These are phyloP conservation scores for Yamadazyma atmosphaerica DNA, from an alignment of 1,139 yeast genomes.

Conservation along the genomic window DNA sequence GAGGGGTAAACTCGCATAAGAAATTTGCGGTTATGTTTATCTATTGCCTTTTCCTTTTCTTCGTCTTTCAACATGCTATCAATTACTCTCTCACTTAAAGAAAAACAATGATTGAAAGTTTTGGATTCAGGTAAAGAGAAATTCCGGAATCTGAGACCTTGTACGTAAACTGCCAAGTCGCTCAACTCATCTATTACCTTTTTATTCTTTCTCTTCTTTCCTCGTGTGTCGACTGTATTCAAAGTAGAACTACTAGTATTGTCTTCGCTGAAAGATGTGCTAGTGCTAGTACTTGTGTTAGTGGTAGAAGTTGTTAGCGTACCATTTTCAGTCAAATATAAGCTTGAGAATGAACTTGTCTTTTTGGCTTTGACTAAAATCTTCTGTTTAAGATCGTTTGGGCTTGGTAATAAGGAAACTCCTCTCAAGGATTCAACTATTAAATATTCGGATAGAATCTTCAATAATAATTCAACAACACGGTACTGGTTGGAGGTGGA, in stretches of 20 bases:
- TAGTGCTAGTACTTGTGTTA: slow-evolving; percentile 32
- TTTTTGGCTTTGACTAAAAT: slow-evolving; percentile 78
- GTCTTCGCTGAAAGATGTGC: slow-evolving; percentile 54
- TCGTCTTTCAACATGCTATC: slow-evolving; percentile 64
- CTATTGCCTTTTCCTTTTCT: slow-evolving; percentile 50
- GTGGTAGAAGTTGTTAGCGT: slow-evolving; percentile 18
- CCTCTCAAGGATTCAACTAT: slow-evolving; percentile 42
- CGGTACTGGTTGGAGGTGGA: slow-evolving; percentile 59
- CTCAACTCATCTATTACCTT: slow-evolving; percentile 51
- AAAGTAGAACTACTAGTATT: slow-evolving; percentile 15
- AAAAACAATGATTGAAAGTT: slow-evolving; percentile 77
- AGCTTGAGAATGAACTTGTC: slow-evolving; percentile 30
- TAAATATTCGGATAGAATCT: slow-evolving; percentile 60
- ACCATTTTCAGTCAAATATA: slow-evolving; percentile 24
- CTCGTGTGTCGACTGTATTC: slow-evolving; percentile 20
- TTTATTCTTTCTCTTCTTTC: slow-evolving; percentile 23
- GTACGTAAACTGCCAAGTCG: slow-evolving; percentile 61
- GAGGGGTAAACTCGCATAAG: slow-evolving; percentile 90
- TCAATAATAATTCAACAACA: slow-evolving; percentile 52
- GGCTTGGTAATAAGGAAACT: slow-evolving; percentile 59
- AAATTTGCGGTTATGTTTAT: slow-evolving; percentile 74
- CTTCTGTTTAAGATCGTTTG: slow-evolving; percentile 64
- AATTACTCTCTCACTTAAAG: slow-evolving; percentile 74
- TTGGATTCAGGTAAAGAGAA: slow-evolving; percentile 88
- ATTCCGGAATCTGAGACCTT: slow-evolving; percentile 77